Percentiles rank a stretch among this genome's conserved stretches.
These are phyloP conservation scores for Blastobotrys elegans DNA, from an alignment of 1,139 yeast species.

Conservation along the genomic window DNA sequence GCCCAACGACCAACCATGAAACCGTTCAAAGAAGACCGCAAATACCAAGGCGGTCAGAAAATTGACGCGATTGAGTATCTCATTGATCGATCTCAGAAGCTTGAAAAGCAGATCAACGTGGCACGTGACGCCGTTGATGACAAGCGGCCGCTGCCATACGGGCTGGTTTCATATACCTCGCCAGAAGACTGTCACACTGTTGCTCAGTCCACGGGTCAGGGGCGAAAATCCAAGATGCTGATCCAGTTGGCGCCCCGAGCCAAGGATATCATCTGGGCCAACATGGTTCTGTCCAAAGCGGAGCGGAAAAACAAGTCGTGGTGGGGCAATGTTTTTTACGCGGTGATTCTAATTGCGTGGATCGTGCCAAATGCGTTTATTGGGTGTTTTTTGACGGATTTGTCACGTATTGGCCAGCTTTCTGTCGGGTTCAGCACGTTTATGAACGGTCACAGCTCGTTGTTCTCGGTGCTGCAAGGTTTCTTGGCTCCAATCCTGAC, in stretches of 20 bases:
- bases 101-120: constrained; percentile 28
- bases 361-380: constrained; percentile 40
- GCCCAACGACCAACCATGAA: constrained; percentile 23
- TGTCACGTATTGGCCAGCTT: constrained; percentile 35
- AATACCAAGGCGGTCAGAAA: constrained; percentile 14
- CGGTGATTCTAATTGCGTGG: constrained; percentile 34
- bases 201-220: constrained; percentile 21
- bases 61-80: constrained; percentile 35
- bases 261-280: constrained; percentile 37
- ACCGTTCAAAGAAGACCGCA: constrained; percentile 23
- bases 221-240: constrained; percentile 18
- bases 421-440: constrained; percentile 35
- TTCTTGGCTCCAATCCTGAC: constrained; percentile 37
- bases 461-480: constrained; percentile 39
- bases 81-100: constrained; percentile 21
- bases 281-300: constrained; percentile 29
- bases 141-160: constrained; percentile 30
- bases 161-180: constrained; percentile 35
- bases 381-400: constrained; percentile 38
- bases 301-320: constrained; percentile 33
- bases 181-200: constrained; percentile 30
- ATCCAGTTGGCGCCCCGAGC: constrained; percentile 35
- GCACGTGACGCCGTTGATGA: constrained; percentile 26
- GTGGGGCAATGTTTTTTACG: constrained; percentile 35
- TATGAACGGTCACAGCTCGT: constrained; percentile 28